Conservation (phyloP, 352 stramenopile genomes). For the Globisporangium echinulatum region DNA sequence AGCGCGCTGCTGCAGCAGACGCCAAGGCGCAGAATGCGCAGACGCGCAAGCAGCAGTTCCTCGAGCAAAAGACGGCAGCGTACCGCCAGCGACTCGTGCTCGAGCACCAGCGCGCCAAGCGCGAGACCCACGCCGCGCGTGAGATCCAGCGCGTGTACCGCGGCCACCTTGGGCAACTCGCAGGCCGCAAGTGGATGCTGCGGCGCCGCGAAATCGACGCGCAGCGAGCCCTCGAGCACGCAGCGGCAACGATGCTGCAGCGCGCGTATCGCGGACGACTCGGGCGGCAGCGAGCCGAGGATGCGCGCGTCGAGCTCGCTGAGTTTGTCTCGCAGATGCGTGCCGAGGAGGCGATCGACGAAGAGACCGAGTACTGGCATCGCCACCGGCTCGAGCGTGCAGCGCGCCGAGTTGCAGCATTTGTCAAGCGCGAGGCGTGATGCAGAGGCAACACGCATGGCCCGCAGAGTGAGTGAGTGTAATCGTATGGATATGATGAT, state of each 20-base stretch:
- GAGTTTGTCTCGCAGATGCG: slow-evolving; percentile 91
- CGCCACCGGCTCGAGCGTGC: slow-evolving; percentile 48
- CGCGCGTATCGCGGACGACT: slow-evolving; percentile 82
- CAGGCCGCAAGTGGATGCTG: slow-evolving; percentile 77
- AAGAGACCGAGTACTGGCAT: slow-evolving; percentile 81
- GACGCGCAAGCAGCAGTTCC: slow-evolving; percentile 56
- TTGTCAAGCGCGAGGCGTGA: slow-evolving; percentile 55
- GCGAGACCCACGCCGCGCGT: slow-evolving; percentile 35
- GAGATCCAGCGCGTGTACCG: slow-evolving; percentile 75
- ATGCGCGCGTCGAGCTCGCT: slow-evolving; percentile 85
- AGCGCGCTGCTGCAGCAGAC: slow-evolving; percentile 36
- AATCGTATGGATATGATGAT: too few species aligned
- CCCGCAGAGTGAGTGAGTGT: slow-evolving; percentile 1
- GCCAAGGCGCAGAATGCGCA: slow-evolving; percentile 54
- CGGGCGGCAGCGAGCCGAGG: slow-evolving; percentile 74
- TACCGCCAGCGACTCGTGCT: slow-evolving; percentile 58
- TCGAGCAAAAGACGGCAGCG: slow-evolving; percentile 51
- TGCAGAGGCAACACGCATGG: slow-evolving; percentile 1
- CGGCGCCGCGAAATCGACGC: slow-evolving; percentile 83
- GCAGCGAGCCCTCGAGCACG: slow-evolving; percentile 63
- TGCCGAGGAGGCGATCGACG: slow-evolving; percentile 84
- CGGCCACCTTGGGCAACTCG: slow-evolving; percentile 74
- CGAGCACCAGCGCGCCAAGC: slow-evolving; percentile 59
- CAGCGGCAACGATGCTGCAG: slow-evolving; percentile 81
- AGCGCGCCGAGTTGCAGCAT: slow-evolving; percentile 41